A percentile compares a stretch with the other conserved stretches of the same genome.
Evolutionary conservation across 2,329 filamentous ascomycete genomes (phyloP).

Genomic region (Microsporum ferrugineum): DNA sequence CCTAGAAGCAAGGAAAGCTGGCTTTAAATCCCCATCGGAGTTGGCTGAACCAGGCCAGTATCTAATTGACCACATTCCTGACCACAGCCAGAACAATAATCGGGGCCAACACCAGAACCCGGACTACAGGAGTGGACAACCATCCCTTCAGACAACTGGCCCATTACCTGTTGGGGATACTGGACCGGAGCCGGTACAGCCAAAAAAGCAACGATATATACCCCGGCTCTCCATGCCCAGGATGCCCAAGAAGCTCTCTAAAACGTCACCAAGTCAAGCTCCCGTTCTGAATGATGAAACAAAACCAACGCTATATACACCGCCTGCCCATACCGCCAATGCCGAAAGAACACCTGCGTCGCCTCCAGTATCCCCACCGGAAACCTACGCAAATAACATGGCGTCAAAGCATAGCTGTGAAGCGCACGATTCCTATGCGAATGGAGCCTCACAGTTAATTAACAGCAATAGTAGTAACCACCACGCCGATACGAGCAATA

Average conservation of each 20-base stretch:
- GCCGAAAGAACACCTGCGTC: not conserved
- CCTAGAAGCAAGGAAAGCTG: constrained; percentile 40
- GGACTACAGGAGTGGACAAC: not conserved
- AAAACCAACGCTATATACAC: not conserved
- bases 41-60: constrained; percentile 1
- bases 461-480: not conserved
- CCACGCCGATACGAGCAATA: not conserved
- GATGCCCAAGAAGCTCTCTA: not conserved
- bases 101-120: not conserved
- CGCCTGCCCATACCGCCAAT: not conserved
- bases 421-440: not conserved
- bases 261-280: not conserved
- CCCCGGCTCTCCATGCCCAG: not conserved
- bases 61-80: not conserved
- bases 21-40: not conserved
- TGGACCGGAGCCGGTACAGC: not conserved
- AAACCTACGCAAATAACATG: not conserved
- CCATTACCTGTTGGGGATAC: not conserved
- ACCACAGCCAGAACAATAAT: not conserved
- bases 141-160: not conserved
- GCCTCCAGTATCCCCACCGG: not conserved
- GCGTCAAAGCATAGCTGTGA: not conserved
- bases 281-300: not conserved
- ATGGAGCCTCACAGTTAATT: not conserved
- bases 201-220: not conserved